These are phyloP conservation scores for Rosa lucieae DNA, from an alignment of 306 rosid species.

Conservation along the genomic window DNA sequence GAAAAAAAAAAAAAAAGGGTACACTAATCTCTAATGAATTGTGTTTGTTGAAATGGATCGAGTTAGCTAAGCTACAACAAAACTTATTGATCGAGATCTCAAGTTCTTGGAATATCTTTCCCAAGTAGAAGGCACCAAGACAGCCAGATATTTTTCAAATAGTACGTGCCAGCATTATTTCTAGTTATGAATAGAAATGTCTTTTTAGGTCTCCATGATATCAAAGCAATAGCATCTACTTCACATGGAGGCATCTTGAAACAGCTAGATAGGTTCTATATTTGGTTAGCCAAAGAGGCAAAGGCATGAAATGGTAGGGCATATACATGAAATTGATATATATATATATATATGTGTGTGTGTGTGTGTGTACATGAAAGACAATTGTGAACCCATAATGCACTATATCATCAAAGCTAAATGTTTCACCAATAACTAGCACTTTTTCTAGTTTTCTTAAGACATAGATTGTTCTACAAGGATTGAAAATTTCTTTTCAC, in stretches of 20 bases:
- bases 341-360: neutral
- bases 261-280: slow-evolving; percentile 8
- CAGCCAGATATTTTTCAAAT: neutral
- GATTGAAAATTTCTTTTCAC: neutral
- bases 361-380: too few relatives aligned
- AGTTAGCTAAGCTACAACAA: neutral
- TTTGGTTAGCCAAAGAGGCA: slow-evolving; percentile 13
- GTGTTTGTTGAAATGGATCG: neutral
- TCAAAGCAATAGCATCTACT: neutral
- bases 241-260: slow-evolving; percentile 11
- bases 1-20: neutral
- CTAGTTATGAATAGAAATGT: neutral
- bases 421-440: too few relatives aligned
- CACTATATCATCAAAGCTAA: too few relatives aligned
- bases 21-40: neutral
- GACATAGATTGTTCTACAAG: neutral
- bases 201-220: neutral
- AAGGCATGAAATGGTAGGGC: neutral
- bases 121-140: neutral
- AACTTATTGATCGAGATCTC: neutral
- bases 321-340: neutral
- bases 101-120: neutral
- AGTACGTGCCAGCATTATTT: neutral
- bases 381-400: too few relatives aligned
- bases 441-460: too few relatives aligned